These are phyloP conservation scores for Lentinula novae-zelandiae DNA, from an alignment of 1,284 basidiomycete species.

Conservation along the genomic window DNA sequence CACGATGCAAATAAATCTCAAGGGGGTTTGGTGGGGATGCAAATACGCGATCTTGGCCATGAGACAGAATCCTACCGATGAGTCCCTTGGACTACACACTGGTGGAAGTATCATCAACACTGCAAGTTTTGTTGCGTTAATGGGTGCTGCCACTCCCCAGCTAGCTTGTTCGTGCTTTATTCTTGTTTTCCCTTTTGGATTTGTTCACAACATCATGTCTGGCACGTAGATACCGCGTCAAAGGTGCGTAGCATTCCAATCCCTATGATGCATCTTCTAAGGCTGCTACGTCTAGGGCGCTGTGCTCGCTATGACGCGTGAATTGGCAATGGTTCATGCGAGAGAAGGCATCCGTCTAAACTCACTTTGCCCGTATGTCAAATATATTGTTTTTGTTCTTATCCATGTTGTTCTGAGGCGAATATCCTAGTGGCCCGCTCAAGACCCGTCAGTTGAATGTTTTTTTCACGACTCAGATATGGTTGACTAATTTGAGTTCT, in stretches of 20 bases:
- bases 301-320: slow-evolving; percentile 96
- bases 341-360: slow-evolving; percentile 95
- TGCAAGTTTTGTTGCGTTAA: slow-evolving; percentile 89
- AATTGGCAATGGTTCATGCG: slow-evolving; percentile 96
- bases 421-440: slow-evolving; percentile 70
- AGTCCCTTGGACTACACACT: slow-evolving; percentile 70
- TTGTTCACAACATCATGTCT: slow-evolving; percentile 3
- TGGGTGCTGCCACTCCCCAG: slow-evolving; percentile 95
- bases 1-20: slow-evolving; percentile 92
- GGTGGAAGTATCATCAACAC: slow-evolving; percentile 98
- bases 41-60: slow-evolving; percentile 96
- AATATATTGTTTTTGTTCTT: background rate
- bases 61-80: slow-evolving; percentile 86
- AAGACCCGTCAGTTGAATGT: slow-evolving; percentile 69
- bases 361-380: slow-evolving; percentile 87
- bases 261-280: background rate
- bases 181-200: background rate
- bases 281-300: slow-evolving; percentile 60
- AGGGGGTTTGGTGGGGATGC: slow-evolving; percentile 98
- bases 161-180: slow-evolving; percentile 73
- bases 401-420: background rate
- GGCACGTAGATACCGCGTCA: slow-evolving; percentile 70
- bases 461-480: background rate
- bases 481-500: background rate
- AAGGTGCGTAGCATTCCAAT: slow-evolving; percentile 46